Conservation (phyloP, 192 early-diverging fungal genomes). For the Backusella circina region DNA sequence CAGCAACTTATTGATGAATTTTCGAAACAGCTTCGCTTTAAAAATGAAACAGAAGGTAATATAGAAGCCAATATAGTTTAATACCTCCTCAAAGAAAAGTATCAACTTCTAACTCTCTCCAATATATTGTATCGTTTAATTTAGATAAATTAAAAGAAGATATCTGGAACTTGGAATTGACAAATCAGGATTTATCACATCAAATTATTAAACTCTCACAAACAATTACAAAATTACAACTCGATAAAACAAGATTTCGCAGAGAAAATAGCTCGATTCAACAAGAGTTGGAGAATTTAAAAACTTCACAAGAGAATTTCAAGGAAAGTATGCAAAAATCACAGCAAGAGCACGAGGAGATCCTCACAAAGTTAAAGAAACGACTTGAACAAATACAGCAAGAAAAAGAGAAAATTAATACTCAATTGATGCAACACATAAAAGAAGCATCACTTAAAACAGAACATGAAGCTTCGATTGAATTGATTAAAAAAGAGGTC, state of each 20-base stretch:
- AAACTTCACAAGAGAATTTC: conserved; percentile 13
- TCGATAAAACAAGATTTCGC: conserved; percentile 18
- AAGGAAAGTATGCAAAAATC: conserved; percentile 10
- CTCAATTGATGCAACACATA: conserved; percentile 57
- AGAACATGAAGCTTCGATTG: neutral
- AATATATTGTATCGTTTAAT: neutral
- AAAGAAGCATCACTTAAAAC: conserved; percentile 40
- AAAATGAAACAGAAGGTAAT: conserved; percentile 31
- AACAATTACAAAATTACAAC: conserved; percentile 9
- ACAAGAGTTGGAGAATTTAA: conserved; percentile 20
- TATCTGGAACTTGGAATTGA: conserved; percentile 31
- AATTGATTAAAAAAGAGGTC: neutral
- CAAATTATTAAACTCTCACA: conserved; percentile 25
- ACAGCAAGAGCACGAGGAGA: conserved; percentile 21
- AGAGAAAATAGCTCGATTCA: conserved; percentile 13
- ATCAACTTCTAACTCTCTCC: neutral
- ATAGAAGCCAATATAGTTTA: neutral
- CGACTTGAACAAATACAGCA: conserved; percentile 45
- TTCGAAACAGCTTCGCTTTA: conserved; percentile 19
- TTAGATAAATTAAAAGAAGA: conserved; percentile 31
- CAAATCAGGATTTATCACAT: conserved; percentile 26
- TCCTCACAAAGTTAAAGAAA: conserved; percentile 39
- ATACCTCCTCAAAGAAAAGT: neutral
- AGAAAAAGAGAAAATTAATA: conserved; percentile 46
- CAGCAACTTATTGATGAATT: conserved; percentile 10